Evolutionary conservation across 2,329 filamentous ascomycete genomes (phyloP).

Genomic region (Cytospora leucostoma): DNA sequence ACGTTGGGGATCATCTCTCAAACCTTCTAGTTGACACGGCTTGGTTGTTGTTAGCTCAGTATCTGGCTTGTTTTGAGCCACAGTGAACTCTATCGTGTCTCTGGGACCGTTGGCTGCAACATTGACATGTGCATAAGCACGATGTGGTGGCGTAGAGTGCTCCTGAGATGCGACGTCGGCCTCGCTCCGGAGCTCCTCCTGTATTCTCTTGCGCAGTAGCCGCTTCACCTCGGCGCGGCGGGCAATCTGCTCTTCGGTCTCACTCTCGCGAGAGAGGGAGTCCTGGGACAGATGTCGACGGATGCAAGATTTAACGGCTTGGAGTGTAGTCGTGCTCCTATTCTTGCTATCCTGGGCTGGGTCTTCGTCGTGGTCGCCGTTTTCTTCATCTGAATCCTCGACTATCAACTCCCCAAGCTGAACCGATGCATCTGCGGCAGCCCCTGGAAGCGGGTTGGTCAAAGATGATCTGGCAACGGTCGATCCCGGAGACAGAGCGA

Average conservation of each 20-base stretch:
- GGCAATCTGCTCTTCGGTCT: constrained; percentile 54
- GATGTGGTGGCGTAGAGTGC: constrained; percentile 33
- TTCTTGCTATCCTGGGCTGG: constrained; percentile 34
- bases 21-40: neutral
- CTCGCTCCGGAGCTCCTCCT: constrained; percentile 56
- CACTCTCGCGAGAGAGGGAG: constrained; percentile 43
- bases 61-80: constrained; percentile 30
- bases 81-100: constrained; percentile 51
- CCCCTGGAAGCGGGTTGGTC: constrained; percentile 28
- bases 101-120: constrained; percentile 46
- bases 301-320: constrained; percentile 48
- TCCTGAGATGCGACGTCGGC: constrained; percentile 39
- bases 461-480: constrained; percentile 29
- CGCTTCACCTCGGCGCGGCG: constrained; percentile 58
- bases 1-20: constrained; percentile 16
- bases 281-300: constrained; percentile 50
- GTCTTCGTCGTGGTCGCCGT: constrained; percentile 44
- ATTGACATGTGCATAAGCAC: constrained; percentile 35
- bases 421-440: constrained; percentile 28
- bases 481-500: constrained; percentile 23
- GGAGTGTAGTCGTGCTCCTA: constrained; percentile 43
- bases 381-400: constrained; percentile 46
- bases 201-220: constrained; percentile 58
- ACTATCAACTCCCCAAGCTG: constrained; percentile 38
- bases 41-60: neutral